A percentile compares a stretch with the other conserved stretches of the same genome.
Evolutionary conservation across 2,329 filamentous ascomycete genomes (phyloP).

Genomic region (Colletotrichum ledebouriae): DNA sequence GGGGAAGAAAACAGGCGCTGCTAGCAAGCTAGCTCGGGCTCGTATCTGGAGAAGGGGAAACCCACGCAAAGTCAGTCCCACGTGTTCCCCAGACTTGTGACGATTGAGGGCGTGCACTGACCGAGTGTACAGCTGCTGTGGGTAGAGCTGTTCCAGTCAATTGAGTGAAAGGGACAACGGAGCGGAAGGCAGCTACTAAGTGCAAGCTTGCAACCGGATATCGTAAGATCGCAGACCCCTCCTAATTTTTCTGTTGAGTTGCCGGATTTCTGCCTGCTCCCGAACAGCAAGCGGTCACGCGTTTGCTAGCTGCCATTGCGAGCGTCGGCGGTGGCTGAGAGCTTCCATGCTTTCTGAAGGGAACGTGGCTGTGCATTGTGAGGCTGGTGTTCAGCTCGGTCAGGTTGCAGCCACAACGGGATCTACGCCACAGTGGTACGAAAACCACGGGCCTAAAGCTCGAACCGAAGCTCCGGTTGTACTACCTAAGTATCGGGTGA

Average conservation of each 20-base stretch:
- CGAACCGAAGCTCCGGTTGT: not conserved
- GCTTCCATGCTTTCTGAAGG: not conserved
- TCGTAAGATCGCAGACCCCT: slow-evolving; percentile 39
- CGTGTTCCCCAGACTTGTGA: not conserved
- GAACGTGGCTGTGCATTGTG: not conserved
- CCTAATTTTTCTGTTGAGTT: slow-evolving; percentile 41
- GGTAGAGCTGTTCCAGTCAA: slow-evolving; percentile 26
- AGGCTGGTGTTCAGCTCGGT: not conserved
- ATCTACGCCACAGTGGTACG: not conserved
- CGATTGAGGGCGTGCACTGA: slow-evolving; percentile 25
- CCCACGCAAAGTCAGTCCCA: slow-evolving; percentile 16
- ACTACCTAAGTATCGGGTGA: too few species aligned
- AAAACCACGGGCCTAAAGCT: not conserved
- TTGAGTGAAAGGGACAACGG: slow-evolving; percentile 8
- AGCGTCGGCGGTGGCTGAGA: slow-evolving; percentile 21
- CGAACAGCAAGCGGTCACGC: slow-evolving; percentile 36
- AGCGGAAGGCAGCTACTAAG: slow-evolving; percentile 1
- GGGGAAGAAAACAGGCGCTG: slow-evolving; percentile 16
- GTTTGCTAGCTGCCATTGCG: slow-evolving; percentile 19
- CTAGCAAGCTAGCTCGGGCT: slow-evolving; percentile 12
- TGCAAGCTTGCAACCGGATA: slow-evolving; percentile 32
- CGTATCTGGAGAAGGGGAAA: slow-evolving; percentile 13
- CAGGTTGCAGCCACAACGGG: not conserved
- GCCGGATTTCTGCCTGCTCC: slow-evolving; percentile 37
- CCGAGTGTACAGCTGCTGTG: slow-evolving; percentile 17